phyloP scores from a whole-genome alignment of 129 eudicot genomes.

The Helichrysum umbraculigerum region DNA sequence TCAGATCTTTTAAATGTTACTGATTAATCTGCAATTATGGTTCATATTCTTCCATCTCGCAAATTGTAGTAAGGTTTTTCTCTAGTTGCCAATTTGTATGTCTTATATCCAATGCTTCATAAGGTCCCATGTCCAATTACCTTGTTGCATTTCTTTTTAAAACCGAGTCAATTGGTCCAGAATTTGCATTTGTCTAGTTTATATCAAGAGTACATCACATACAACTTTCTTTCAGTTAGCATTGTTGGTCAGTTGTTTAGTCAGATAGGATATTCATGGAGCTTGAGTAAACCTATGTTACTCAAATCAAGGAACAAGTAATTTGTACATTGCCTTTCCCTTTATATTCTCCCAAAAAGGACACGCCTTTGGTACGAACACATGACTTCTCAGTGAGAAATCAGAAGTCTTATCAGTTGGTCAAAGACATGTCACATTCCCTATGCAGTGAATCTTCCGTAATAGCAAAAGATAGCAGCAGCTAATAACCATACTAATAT shows the following conservation, averaged over 20 bases:
- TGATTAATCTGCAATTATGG: too few species aligned
- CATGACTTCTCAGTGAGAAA: background rate
- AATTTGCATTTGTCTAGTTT: background rate
- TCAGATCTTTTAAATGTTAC: too few species aligned
- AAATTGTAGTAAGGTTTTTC: background rate
- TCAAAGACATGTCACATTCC: slow-evolving; percentile 1
- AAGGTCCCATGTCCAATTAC: too few species aligned
- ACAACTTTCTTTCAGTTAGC: background rate
- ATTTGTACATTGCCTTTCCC: background rate
- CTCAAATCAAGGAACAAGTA: background rate
- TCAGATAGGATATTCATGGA: background rate
- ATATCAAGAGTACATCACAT: too few species aligned
- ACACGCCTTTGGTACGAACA: background rate
- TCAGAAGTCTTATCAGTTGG: background rate
- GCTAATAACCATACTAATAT: background rate
- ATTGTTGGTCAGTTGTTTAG: background rate
- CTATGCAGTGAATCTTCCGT: background rate
- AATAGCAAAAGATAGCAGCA: background rate
- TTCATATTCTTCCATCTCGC: too few species aligned
- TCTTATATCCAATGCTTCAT: too few species aligned
- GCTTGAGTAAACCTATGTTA: background rate
- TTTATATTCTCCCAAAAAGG: background rate
- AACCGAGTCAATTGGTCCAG: background rate
- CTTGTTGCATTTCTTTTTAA: background rate
- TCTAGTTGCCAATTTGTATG: background rate